A percentile compares a stretch with the other conserved stretches of the same genome.
phyloP scores from a whole-genome alignment of 495 filamentous ascomycete genomes.

The Hypoxylon fragiforme region DNA sequence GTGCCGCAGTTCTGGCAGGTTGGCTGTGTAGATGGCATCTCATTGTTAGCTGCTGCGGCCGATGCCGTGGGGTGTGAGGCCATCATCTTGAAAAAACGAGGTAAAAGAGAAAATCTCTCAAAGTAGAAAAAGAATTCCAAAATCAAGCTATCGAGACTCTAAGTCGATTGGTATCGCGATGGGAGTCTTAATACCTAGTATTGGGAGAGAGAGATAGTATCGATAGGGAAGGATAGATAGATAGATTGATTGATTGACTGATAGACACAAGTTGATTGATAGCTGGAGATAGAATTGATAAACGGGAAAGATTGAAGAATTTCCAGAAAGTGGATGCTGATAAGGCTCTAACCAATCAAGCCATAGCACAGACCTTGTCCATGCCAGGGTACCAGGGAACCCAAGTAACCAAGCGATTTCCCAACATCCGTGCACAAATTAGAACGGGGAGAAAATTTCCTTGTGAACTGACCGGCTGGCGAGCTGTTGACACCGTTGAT shows the following conservation, averaged over 20 bases:
- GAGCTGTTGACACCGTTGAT: too few relatives aligned
- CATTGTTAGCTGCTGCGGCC: conserved; percentile 46
- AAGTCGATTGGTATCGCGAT: too few relatives aligned
- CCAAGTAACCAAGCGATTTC: neutral
- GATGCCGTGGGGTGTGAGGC: conserved; percentile 38
- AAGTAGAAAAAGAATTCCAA: too few relatives aligned
- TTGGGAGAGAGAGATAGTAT: conserved; percentile 3
- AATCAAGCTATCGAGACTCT: too few relatives aligned
- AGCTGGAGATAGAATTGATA: conserved; percentile 49
- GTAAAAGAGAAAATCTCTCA: too few relatives aligned
- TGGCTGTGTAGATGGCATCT: conserved; percentile 77
- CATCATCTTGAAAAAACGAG: conserved; percentile 33
- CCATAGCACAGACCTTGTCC: conserved; percentile 13
- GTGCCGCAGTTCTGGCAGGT: conserved; percentile 97
- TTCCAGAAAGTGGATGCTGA: conserved; percentile 36
- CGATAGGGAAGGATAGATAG: conserved; percentile 28
- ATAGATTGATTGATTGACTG: conserved; percentile 34
- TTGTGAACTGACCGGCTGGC: too few relatives aligned
- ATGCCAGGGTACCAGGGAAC: conserved; percentile 11
- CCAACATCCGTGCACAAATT: conserved; percentile 15
- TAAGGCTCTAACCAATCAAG: conserved; percentile 28
- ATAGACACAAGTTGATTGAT: too few relatives aligned
- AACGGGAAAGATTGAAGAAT: conserved; percentile 38
- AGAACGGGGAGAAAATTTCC: conserved; percentile 12
- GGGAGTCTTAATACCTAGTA: too few relatives aligned